These are phyloP conservation scores for Bipolaris cookei DNA, from an alignment of 2,329 filamentous ascomycete genomes.

Conservation along the genomic window DNA sequence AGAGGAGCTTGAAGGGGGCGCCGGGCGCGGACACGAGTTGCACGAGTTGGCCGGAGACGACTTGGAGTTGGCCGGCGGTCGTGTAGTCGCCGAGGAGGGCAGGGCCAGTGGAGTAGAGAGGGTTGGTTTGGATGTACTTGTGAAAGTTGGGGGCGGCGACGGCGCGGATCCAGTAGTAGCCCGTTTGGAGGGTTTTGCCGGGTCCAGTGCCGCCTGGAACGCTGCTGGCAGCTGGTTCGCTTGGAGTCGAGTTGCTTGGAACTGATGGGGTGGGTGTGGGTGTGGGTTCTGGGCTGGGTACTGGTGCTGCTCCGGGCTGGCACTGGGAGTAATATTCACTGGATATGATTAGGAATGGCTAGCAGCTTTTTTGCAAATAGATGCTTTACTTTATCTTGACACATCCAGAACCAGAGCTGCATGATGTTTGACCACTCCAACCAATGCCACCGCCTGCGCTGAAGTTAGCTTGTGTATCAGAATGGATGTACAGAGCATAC, in stretches of 20 bases:
- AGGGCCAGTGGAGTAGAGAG: slow-evolving; percentile 51
- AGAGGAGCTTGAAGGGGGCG: slow-evolving; percentile 52
- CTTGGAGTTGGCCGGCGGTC: slow-evolving; percentile 65
- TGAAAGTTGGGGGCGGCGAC: slow-evolving; percentile 63
- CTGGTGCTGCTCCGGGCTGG: slow-evolving; percentile 44
- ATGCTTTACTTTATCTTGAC: slow-evolving; percentile 39
- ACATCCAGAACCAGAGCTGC: slow-evolving; percentile 35
- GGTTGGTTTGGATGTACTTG: slow-evolving; percentile 50
- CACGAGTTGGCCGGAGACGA: slow-evolving; percentile 63
- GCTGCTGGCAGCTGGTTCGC: slow-evolving; percentile 31
- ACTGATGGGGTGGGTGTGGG: not conserved
- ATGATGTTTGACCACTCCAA: slow-evolving; percentile 37
- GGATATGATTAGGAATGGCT: slow-evolving; percentile 9
- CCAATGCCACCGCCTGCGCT: slow-evolving; percentile 39
- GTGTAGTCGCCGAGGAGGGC: slow-evolving; percentile 60
- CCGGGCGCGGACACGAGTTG: slow-evolving; percentile 59
- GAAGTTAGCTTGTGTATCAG: not conserved
- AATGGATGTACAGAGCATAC: slow-evolving; percentile 21
- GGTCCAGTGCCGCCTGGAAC: slow-evolving; percentile 44
- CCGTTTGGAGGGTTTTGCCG: slow-evolving; percentile 56
- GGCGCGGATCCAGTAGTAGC: slow-evolving; percentile 65
- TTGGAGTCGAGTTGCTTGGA: slow-evolving; percentile 9
- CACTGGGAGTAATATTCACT: slow-evolving; percentile 52
- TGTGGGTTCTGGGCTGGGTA: slow-evolving; percentile 7
- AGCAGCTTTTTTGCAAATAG: not conserved